Evolutionary conservation across 2,329 filamentous ascomycete genomes (phyloP), one percentile per base, ranked within the genome.

Genomic region (Trichoderma citrinoviride): DNA sequence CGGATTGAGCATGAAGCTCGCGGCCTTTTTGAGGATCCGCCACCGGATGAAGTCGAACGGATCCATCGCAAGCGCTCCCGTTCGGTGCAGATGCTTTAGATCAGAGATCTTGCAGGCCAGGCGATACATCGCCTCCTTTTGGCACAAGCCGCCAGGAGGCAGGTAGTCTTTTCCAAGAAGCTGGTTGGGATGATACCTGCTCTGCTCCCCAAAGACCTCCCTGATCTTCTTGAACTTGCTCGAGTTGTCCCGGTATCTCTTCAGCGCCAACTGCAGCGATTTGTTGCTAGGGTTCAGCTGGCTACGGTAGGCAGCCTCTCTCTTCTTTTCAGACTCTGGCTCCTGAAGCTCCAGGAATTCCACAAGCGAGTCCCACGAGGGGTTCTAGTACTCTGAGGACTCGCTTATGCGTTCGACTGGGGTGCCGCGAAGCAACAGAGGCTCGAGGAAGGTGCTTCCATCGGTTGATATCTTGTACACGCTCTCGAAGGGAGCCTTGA

Each of bases 1-100:
- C 1, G 62, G 53, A 17, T 15, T 61, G 12, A 5, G 44, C 27
- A 19, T n/a, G 7, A 12, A 67, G 60, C 19, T 58, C 8, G 65
- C 40, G 3, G 47, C 40, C 17, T 71, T 61, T 33, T 71, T 70
- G 7, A 63, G 57, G 7, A 77, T 67, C 21, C 76, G 70, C 77
- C 76, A 79, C 19, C 77, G 71, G 46, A 78, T 67, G 55, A 79
- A 79, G 65, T 78, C 74, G 62, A 72, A 77, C 0, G 77, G 74
- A 7, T 77, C 72, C 77, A 79, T 79, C 0, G 40, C 25, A 1
- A 79, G 67, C 25, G 75, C 62, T 5, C 70, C 66, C 6, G 54
- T 66, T 1, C 66, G 52, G 4, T 69, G 64, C 0, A 79, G 67
- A 5, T 70, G 64, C 6, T 68, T 62, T 1, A 79, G 67, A 17